Percentiles rank a stretch among this genome's conserved stretches.
Conservation (phyloP, 176 grass and related monocot species). For the Bolboschoenus planiculmis region DNA sequence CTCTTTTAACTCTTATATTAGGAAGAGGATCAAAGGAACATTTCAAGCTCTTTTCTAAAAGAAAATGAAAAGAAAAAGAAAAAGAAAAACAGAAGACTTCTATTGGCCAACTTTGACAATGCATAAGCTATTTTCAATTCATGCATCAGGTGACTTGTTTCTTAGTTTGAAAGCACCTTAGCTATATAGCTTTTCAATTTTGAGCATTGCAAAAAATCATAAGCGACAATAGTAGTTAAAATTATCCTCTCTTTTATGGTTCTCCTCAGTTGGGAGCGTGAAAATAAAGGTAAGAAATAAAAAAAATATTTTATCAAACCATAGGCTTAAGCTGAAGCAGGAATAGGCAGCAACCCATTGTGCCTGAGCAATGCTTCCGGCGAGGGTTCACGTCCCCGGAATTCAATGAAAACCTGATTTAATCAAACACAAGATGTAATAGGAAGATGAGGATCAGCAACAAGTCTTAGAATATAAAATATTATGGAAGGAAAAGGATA, state of each 20-base stretch:
- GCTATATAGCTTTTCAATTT: background rate
- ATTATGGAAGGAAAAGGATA: background rate
- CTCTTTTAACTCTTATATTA: too few species aligned
- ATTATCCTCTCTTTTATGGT: background rate
- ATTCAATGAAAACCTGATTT: slow-evolving; percentile 64
- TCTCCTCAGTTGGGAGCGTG: background rate
- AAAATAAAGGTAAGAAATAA: background rate
- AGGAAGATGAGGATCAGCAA: background rate
- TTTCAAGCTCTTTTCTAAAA: too few species aligned
- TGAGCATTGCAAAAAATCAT: background rate
- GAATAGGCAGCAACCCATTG: slow-evolving; percentile 50
- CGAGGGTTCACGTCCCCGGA: slow-evolving; percentile 72
- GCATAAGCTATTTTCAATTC: background rate
- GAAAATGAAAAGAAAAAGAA: background rate
- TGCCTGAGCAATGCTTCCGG: slow-evolving; percentile 74
- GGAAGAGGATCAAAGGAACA: too few species aligned
- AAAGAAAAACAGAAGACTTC: background rate
- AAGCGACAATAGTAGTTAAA: background rate
- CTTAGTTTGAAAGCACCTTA: background rate
- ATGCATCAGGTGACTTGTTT: background rate
- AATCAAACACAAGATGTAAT: background rate
- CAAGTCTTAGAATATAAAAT: background rate
- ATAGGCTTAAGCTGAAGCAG: slow-evolving; percentile 6
- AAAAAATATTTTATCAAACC: background rate
- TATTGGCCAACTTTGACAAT: background rate